Conservation (phyloP, 1,139 yeast genomes). For the Geotrichum fermentans region DNA sequence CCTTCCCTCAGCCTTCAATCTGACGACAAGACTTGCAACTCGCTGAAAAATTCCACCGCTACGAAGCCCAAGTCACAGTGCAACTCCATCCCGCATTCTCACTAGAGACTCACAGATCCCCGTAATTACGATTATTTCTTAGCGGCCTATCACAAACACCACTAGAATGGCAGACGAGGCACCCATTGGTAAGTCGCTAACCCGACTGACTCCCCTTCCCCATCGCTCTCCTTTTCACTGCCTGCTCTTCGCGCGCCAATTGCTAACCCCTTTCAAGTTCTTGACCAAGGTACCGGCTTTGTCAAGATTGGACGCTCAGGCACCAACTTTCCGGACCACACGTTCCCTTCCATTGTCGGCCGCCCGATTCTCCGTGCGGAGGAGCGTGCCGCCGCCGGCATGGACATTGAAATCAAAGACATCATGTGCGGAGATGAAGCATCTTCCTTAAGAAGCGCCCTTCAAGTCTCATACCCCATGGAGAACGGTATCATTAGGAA, state of each 20-base stretch:
- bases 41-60: too few relatives aligned
- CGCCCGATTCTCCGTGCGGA: constrained; percentile 96
- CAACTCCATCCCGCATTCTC: too few relatives aligned
- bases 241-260: too few relatives aligned
- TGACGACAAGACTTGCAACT: too few relatives aligned
- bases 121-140: too few relatives aligned
- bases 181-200: constrained; percentile 19
- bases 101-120: too few relatives aligned
- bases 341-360: constrained; percentile 98
- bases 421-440: constrained; percentile 99
- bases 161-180: constrained; percentile 22
- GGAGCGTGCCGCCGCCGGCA: constrained; percentile 52
- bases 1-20: constrained; percentile 1
- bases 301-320: constrained; percentile 88
- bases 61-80: too few relatives aligned
- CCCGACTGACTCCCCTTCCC: neutral
- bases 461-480: constrained; percentile 95
- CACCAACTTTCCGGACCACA: constrained; percentile 93
- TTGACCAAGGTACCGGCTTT: constrained; percentile 99
- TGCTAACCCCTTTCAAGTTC: constrained; percentile 46
- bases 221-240: neutral
- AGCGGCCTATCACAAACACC: too few relatives aligned
- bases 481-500: constrained; percentile 95
- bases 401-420: constrained; percentile 58
- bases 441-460: constrained; percentile 77